Conservation (phyloP, 345 rosid species). For the Camelina hispida region DNA sequence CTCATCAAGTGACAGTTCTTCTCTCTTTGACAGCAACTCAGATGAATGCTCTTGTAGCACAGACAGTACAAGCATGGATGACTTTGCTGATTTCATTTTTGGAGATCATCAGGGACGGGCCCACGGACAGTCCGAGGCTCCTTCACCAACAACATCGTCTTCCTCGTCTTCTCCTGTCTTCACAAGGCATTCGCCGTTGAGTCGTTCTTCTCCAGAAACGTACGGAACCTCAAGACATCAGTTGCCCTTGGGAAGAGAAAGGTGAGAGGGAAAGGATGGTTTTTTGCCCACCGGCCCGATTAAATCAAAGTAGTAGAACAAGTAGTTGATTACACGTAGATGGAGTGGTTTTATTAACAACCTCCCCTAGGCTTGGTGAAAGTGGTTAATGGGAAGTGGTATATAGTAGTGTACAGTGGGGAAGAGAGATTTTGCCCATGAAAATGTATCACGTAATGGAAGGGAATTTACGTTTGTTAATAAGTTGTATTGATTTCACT, state of each 20-base stretch:
- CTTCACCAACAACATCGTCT: slow-evolving; percentile 65
- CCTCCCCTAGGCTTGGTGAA: slow-evolving; percentile 32
- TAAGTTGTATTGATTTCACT: slow-evolving; percentile 24
- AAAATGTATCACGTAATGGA: slow-evolving; percentile 33
- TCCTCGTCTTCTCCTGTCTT: slow-evolving; percentile 60
- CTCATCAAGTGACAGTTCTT: slow-evolving; percentile 84
- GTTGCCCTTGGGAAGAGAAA: slow-evolving; percentile 32
- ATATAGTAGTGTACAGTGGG: slow-evolving; percentile 47
- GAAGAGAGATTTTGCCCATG: slow-evolving; percentile 37
- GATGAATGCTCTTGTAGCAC: slow-evolving; percentile 93
- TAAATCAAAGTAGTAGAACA: slow-evolving; percentile 37
- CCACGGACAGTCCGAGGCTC: slow-evolving; percentile 57
- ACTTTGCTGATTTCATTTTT: slow-evolving; percentile 68
- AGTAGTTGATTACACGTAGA: slow-evolving; percentile 39
- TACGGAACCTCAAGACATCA: slow-evolving; percentile 41
- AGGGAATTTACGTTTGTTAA: slow-evolving; percentile 20
- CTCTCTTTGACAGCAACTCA: slow-evolving; percentile 80
- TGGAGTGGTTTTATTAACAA: slow-evolving; percentile 29
- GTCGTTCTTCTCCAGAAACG: slow-evolving; percentile 41
- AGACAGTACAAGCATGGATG: slow-evolving; percentile 78
- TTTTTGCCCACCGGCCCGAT: slow-evolving; percentile 51
- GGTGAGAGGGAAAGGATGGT: slow-evolving; percentile 43
- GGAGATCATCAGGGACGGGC: slow-evolving; percentile 59
- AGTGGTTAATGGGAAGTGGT: slow-evolving; percentile 20
- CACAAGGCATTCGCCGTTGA: slow-evolving; percentile 50